Evolutionary conservation across 2,329 filamentous ascomycete species (phyloP).

Genomic region (Cercospora sp.): DNA sequence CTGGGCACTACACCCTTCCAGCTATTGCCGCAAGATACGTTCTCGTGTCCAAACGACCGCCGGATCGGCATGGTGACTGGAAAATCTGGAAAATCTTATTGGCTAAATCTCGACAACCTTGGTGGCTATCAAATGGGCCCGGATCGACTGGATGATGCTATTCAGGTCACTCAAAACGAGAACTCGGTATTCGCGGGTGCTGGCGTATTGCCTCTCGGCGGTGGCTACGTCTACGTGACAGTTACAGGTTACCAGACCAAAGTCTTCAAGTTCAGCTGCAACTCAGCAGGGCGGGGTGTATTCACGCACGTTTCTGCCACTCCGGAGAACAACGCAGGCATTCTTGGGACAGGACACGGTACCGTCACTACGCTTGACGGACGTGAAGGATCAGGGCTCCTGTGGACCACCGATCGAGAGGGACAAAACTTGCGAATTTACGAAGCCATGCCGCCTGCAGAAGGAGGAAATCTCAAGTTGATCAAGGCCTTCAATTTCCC

Average conservation of each 20-base stretch:
- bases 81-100: constrained; percentile 14
- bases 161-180: constrained; percentile 15
- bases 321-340: constrained; percentile 12
- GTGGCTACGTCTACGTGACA: constrained; percentile 12
- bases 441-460: constrained; percentile 10
- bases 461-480: constrained; percentile 2
- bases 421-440: constrained; percentile 16
- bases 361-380: constrained; percentile 15
- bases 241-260: constrained; percentile 9
- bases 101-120: constrained; percentile 13
- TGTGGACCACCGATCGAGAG: constrained; percentile 14
- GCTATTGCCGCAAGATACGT: constrained; percentile 12
- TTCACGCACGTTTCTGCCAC: constrained; percentile 10
- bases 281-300: background rate
- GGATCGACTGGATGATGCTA: constrained; percentile 15
- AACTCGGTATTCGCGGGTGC: constrained; percentile 14
- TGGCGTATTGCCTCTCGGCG: constrained; percentile 7
- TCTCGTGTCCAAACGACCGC: constrained; percentile 11
- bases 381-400: constrained; percentile 1
- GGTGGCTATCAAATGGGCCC: constrained; percentile 18
- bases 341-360: constrained; percentile 13
- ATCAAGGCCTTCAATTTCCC: constrained; percentile 12
- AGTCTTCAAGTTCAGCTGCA: constrained; percentile 16
- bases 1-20: constrained; percentile 16
- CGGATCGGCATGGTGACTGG: constrained; percentile 18